phyloP scores from a whole-genome alignment of 345 rosid species.

The Eucalyptus leucophloia region DNA sequence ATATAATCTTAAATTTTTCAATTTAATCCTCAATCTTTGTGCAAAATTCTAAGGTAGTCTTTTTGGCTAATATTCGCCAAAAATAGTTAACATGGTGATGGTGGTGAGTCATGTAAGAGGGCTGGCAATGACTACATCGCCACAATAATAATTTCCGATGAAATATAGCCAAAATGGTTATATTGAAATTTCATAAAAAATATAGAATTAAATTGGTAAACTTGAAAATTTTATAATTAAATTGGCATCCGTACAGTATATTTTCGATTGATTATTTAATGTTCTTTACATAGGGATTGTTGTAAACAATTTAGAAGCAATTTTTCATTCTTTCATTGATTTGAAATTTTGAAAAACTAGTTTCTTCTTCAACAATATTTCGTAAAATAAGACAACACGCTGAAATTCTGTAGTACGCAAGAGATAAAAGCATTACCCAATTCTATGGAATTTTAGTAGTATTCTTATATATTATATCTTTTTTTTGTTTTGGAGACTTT shows the following conservation, averaged over 20 bases:
- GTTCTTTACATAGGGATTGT: background rate
- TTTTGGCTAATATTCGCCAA: background rate
- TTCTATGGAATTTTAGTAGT: background rate
- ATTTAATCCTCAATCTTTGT: background rate
- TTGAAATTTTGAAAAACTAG: background rate
- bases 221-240: background rate
- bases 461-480: background rate
- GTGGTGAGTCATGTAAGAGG: background rate
- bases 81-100: background rate
- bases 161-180: background rate
- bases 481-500: background rate
- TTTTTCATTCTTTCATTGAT: background rate
- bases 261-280: background rate
- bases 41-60: background rate
- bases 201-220: background rate
- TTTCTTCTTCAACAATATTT: background rate
- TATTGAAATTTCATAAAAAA: background rate
- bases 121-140: accelerated
- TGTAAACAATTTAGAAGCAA: background rate
- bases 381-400: background rate
- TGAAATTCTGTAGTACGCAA: background rate
- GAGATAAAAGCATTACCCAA: background rate
- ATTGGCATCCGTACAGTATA: accelerated
- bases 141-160: accelerated
- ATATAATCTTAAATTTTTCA: background rate